Percentiles rank a stretch among this genome's conserved stretches.
These are phyloP conservation scores for Calonectria naviculata DNA, from an alignment of 2,329 filamentous ascomycete genomes.

Conservation along the genomic window DNA sequence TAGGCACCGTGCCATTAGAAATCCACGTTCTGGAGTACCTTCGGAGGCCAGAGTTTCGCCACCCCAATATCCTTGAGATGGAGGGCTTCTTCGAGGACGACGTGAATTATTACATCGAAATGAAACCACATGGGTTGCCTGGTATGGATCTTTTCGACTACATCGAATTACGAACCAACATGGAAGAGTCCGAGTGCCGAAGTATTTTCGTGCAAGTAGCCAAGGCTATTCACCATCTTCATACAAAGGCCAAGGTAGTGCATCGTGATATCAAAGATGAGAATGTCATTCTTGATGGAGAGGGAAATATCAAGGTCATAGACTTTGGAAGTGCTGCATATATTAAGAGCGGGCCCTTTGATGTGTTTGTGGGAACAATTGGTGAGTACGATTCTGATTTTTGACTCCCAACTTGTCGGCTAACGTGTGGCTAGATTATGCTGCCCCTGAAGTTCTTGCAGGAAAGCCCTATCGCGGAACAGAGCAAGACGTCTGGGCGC, in stretches of 20 bases:
- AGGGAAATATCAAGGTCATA: conserved; percentile 95
- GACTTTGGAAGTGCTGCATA: conserved; percentile 99
- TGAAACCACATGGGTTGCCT: conserved; percentile 92
- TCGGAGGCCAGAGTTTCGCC: conserved; percentile 74
- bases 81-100: conserved; percentile 82
- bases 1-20: conserved; percentile 95
- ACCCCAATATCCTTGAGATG: conserved; percentile 80
- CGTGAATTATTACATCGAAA: conserved; percentile 98
- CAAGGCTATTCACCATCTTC: conserved; percentile 88
- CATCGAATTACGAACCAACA: conserved; percentile 94
- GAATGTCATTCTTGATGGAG: conserved; percentile 95
- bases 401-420: conserved; percentile 7
- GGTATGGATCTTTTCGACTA: conserved; percentile 99
- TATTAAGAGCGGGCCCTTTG: conserved; percentile 97
- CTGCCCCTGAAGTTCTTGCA: conserved; percentile 95
- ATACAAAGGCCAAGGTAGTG: conserved; percentile 90
- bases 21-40: conserved; percentile 98
- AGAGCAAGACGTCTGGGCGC: conserved; percentile 98
- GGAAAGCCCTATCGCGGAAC: conserved; percentile 93
- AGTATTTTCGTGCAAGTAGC: conserved; percentile 97
- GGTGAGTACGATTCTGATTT: conserved; percentile 66
- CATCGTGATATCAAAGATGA: conserved; percentile 99
- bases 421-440: conserved; percentile 77
- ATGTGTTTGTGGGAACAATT: conserved; percentile 98
- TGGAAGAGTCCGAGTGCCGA: conserved; percentile 93